These are phyloP conservation scores for Rhodotorula mucilaginosa DNA, from an alignment of 1,284 basidiomycete genomes.

Conservation along the genomic window DNA sequence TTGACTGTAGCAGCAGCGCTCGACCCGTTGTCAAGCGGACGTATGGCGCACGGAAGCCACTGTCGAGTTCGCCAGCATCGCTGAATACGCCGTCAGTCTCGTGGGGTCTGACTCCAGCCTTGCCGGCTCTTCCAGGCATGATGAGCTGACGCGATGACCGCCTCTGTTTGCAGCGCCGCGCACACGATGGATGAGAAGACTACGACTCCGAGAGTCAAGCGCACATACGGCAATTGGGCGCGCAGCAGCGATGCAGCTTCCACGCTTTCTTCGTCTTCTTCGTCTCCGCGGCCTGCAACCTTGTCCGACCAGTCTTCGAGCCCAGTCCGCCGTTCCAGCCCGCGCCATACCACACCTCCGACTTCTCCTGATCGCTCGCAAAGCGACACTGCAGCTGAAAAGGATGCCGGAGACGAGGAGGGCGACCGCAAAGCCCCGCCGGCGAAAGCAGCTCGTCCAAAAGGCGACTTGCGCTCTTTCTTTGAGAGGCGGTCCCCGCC, in stretches of 20 bases:
- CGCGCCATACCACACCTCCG: no score
- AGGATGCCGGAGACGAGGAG: not conserved
- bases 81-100: not conserved
- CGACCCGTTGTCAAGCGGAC: conserved; percentile 33
- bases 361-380: no score
- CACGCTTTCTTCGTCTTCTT: no score
- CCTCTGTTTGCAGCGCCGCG: no score
- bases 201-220: not conserved
- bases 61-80: not conserved
- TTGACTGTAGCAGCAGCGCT: not conserved
- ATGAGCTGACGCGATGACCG: no score
- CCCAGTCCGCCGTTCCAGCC: no score
- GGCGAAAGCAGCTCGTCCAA: not conserved
- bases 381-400: not conserved
- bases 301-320: no score
- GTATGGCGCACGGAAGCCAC: conserved; percentile 33
- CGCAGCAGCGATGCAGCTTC: no score
- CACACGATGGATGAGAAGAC: not conserved
- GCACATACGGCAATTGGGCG: not conserved
- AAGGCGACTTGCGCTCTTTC: conserved; percentile 16
- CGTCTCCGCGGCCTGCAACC: no score
- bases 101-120: not conserved
- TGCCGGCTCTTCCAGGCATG: no score
- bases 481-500: conserved; percentile 13
- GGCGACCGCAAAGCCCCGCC: not conserved